A percentile compares a stretch with the other conserved stretches of the same genome.
phyloP scores from a whole-genome alignment of 2,329 filamentous ascomycete species.

The Chalaropsis thielavioides region DNA sequence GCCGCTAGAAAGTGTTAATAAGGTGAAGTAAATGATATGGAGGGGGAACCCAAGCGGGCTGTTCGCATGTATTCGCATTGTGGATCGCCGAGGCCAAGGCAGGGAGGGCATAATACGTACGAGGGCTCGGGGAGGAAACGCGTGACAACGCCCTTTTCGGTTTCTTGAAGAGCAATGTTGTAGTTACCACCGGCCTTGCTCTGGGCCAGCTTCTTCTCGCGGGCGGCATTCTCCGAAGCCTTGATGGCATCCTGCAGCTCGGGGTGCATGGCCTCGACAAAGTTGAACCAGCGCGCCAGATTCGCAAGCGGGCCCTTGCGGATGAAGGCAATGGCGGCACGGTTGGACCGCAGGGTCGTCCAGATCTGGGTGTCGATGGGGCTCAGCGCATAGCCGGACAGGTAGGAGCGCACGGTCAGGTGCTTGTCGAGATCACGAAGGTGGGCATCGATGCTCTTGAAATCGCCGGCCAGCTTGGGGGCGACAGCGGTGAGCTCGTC shows the following conservation, averaged over 20 bases:
- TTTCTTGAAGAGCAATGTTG: slow-evolving; percentile 72
- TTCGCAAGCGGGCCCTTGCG: slow-evolving; percentile 66
- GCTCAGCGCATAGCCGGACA: slow-evolving; percentile 65
- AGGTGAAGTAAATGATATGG: not conserved
- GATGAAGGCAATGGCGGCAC: slow-evolving; percentile 66
- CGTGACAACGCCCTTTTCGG: slow-evolving; percentile 78
- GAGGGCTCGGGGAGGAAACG: slow-evolving; percentile 91
- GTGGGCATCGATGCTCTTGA: slow-evolving; percentile 65
- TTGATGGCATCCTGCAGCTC: slow-evolving; percentile 61
- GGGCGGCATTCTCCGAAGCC: slow-evolving; percentile 50
- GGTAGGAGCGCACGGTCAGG: slow-evolving; percentile 71
- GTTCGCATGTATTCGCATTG: not conserved
- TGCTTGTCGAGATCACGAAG: slow-evolving; percentile 72
- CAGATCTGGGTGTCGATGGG: slow-evolving; percentile 70
- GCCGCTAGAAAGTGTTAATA: slow-evolving; percentile 33
- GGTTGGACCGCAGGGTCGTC: slow-evolving; percentile 69
- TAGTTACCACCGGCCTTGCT: slow-evolving; percentile 74
- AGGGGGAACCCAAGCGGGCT: not conserved
- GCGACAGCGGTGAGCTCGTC: slow-evolving; percentile 40
- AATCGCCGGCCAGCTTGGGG: slow-evolving; percentile 47
- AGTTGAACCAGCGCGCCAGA: slow-evolving; percentile 73
- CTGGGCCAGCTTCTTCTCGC: slow-evolving; percentile 52
- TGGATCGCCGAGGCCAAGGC: not conserved
- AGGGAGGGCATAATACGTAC: slow-evolving; percentile 30
- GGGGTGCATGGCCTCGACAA: slow-evolving; percentile 66